Evolutionary conservation across 108 stramenopile genomes (phyloP).

Genomic region (Schizochytrium sp.): DNA sequence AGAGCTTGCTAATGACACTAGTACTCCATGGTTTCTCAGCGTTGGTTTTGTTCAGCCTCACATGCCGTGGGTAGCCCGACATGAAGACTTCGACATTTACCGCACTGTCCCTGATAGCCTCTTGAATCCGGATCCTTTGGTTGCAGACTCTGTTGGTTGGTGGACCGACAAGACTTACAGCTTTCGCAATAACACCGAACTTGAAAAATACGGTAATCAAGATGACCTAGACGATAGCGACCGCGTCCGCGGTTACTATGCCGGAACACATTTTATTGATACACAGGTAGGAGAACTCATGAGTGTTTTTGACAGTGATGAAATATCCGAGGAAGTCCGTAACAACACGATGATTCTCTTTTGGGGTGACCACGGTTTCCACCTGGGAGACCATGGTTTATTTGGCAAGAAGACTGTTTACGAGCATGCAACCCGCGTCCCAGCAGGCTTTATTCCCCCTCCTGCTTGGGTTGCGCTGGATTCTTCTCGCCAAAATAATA

Average conservation of each 20-base stretch:
- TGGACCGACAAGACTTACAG: conserved; percentile 4
- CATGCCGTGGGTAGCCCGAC: conserved; percentile 47
- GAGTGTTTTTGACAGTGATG: no score
- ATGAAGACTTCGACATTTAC: not conserved
- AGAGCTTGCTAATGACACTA: not conserved
- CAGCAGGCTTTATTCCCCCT: not conserved
- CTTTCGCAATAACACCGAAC: not conserved
- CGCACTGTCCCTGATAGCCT: not conserved
- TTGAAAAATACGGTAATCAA: not conserved
- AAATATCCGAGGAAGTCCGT: no score
- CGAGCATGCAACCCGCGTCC: conserved; percentile 5
- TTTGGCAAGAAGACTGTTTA: conserved; percentile 5
- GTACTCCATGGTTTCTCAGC: not conserved
- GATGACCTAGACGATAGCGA: not conserved
- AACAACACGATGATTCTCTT: not conserved
- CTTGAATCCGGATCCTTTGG: conserved; percentile 8
- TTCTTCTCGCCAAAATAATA: not conserved
- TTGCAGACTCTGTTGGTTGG: not conserved
- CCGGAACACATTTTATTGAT: not conserved
- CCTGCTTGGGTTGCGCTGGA: not conserved
- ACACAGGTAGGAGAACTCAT: no score
- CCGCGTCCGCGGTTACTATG: conserved; percentile 53
- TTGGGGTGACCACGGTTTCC: conserved; percentile 26
- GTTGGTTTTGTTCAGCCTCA: conserved; percentile 55
- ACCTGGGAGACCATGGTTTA: not conserved